Percentiles rank a stretch among this genome's conserved stretches.
phyloP scores from a whole-genome alignment of 352 stramenopile species.

The Pythium grandisporangium region DNA sequence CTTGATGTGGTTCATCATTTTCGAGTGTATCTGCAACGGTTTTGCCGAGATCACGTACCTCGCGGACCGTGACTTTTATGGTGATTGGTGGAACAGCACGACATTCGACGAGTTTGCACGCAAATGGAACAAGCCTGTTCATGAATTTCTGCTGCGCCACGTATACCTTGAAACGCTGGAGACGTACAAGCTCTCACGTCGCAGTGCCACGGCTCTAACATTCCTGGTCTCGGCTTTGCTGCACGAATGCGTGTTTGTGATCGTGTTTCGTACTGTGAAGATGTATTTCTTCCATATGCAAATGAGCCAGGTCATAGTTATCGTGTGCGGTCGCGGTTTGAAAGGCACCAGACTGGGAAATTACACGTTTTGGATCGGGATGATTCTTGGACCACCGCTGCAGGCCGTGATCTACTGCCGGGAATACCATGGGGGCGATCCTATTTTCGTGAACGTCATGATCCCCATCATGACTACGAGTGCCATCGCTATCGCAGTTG shows the following conservation, averaged over 20 bases:
- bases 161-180: constrained; percentile 77
- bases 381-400: constrained; percentile 63
- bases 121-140: constrained; percentile 97
- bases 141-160: constrained; percentile 90
- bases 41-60: constrained; percentile 91
- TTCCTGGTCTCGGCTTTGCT: constrained; percentile 94
- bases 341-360: constrained; percentile 72
- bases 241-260: constrained; percentile 93
- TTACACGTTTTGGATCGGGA: constrained; percentile 70
- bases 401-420: constrained; percentile 77
- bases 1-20: constrained; percentile 95
- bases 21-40: constrained; percentile 95
- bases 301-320: constrained; percentile 92
- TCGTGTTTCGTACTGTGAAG: constrained; percentile 91
- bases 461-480: constrained; percentile 62
- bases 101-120: constrained; percentile 87
- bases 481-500: too few relatives aligned
- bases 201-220: constrained; percentile 73
- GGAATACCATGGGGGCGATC: constrained; percentile 68
- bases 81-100: constrained; percentile 97
- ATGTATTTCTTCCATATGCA: constrained; percentile 93
- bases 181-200: constrained; percentile 59
- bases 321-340: constrained; percentile 66
- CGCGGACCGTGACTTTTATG: constrained; percentile 91
- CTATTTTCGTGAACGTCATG: constrained; percentile 76